Conservation (phyloP, 148 eudicot genomes). For the Selenicereus undatus region DNA sequence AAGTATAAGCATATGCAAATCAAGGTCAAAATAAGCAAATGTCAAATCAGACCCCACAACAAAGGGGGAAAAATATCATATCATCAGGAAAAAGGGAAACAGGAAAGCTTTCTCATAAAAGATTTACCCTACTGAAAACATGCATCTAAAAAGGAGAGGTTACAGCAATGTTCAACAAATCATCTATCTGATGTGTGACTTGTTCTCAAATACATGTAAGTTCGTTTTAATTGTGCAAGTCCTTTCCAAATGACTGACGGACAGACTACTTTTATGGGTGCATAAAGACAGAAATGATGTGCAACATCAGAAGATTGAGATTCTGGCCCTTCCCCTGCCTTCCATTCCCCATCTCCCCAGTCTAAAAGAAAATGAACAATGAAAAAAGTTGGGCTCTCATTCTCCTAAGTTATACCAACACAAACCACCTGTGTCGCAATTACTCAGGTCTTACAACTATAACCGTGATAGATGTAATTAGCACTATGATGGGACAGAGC, state of each 20-base stretch:
- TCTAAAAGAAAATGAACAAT: too few relatives aligned
- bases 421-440: too few relatives aligned
- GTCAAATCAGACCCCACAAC: too few relatives aligned
- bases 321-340: neutral
- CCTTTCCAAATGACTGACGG: neutral
- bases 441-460: too few relatives aligned
- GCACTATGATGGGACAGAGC: too few relatives aligned
- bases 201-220: neutral
- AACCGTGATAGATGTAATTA: too few relatives aligned
- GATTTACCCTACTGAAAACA: too few relatives aligned
- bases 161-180: neutral
- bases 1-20: conserved; percentile 5
- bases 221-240: neutral
- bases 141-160: neutral
- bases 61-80: neutral
- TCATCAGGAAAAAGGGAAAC: neutral
- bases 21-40: conserved; percentile 2
- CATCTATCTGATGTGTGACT: neutral
- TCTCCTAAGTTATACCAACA: neutral
- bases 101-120: neutral
- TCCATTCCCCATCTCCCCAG: neutral
- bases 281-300: neutral
- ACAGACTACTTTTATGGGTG: neutral
- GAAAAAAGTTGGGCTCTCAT: too few relatives aligned
- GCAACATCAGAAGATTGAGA: neutral